phyloP scores from a whole-genome alignment of 108 stramenopile species.

The Poteriospumella lacustris region DNA sequence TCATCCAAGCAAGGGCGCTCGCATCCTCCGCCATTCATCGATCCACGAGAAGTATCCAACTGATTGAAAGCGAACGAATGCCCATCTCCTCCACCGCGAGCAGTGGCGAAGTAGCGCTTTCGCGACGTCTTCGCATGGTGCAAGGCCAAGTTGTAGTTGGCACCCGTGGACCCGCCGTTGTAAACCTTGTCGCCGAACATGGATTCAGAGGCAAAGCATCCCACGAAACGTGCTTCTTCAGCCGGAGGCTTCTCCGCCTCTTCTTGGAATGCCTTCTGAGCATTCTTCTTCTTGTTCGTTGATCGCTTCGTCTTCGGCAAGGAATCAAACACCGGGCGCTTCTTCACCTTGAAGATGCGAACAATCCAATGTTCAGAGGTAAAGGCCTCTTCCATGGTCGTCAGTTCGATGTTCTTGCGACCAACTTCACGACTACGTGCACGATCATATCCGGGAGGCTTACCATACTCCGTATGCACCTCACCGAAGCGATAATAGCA shows the following conservation, averaged over 20 bases:
- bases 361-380: conserved; percentile 91
- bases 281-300: conserved; percentile 13
- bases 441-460: conserved; percentile 50
- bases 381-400: conserved; percentile 75
- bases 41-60: neutral
- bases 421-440: conserved; percentile 48
- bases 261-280: neutral
- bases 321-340: conserved; percentile 5
- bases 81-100: conserved; percentile 17
- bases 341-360: conserved; percentile 86
- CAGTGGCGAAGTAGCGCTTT: conserved; percentile 38
- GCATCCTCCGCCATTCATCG: conserved; percentile 12
- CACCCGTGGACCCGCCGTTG: conserved; percentile 39
- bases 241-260: neutral
- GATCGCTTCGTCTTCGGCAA: neutral
- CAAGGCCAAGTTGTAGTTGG: conserved; percentile 47
- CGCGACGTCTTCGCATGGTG: conserved; percentile 38
- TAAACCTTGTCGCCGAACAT: conserved; percentile 33
- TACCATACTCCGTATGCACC: conserved; percentile 41
- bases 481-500: conserved; percentile 63
- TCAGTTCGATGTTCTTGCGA: conserved; percentile 45
- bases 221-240: conserved; percentile 28
- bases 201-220: conserved; percentile 28
- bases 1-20: conserved; percentile 16
- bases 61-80: conserved; percentile 19